Evolutionary conservation across 495 filamentous ascomycete species (phyloP).

Genomic region (Copromyces sp.): DNA sequence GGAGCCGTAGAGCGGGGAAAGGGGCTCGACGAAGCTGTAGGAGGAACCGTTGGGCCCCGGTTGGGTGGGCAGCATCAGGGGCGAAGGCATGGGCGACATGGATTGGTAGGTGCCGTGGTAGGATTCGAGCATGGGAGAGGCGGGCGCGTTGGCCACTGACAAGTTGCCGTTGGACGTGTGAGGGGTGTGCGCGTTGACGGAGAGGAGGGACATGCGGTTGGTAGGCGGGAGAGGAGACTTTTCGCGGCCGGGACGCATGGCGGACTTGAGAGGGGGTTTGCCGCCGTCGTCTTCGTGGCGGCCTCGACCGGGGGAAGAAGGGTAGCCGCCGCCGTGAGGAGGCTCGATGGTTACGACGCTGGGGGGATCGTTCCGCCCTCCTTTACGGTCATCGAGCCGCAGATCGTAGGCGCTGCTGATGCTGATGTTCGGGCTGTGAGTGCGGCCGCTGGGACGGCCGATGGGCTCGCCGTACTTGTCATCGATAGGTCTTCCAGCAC

Average conservation of each 20-base stretch:
- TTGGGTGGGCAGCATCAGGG: constrained; percentile 40
- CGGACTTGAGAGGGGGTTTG: constrained; percentile 16
- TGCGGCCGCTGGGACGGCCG: constrained; percentile 18
- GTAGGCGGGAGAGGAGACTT: constrained; percentile 39
- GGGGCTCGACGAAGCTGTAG: constrained; percentile 20
- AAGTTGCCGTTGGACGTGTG: constrained; percentile 18
- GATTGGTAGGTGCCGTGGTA: constrained; percentile 93
- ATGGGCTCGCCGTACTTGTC: constrained; percentile 5
- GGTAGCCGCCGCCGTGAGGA: constrained; percentile 5
- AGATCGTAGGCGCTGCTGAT: constrained; percentile 1
- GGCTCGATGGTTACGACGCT: constrained; percentile 31
- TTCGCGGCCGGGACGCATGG: constrained; percentile 27
- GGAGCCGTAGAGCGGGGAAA: constrained; percentile 26
- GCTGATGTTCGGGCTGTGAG: constrained; percentile 14
- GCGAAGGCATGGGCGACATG: constrained; percentile 89
- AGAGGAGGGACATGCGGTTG: constrained; percentile 35
- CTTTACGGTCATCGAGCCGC: constrained; percentile 7
- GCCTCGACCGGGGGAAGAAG: constrained; percentile 4
- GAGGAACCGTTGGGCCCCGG: constrained; percentile 13
- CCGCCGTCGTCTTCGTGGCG: not conserved
- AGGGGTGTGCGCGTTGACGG: constrained; percentile 32
- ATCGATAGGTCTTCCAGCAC: not conserved
- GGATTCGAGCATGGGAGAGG: constrained; percentile 80
- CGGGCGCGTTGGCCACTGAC: constrained; percentile 49
- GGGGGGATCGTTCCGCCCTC: constrained; percentile 10